Conservation (phyloP, 441 rosid species). For the Syzygium malaccense region DNA sequence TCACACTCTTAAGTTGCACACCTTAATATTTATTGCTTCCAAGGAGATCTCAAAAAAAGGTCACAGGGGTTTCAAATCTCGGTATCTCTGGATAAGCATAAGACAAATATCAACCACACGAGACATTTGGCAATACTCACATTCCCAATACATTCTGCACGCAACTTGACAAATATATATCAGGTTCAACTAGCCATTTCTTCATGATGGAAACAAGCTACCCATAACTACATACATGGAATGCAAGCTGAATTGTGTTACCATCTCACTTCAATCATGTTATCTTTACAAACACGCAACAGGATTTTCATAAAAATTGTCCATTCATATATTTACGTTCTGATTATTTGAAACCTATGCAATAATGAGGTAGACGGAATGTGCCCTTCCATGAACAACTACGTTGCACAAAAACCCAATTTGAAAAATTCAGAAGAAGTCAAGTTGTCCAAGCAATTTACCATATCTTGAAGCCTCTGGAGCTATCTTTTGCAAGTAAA, state of each 20-base stretch:
- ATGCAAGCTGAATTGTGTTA: not conserved
- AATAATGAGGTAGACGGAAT: not conserved
- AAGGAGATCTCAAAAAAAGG: not conserved
- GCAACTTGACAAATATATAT: not conserved
- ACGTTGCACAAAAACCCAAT: not conserved
- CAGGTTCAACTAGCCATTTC: not conserved
- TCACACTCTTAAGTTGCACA: not conserved
- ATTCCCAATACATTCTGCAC: not conserved
- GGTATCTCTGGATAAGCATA: not conserved
- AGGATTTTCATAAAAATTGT: not conserved
- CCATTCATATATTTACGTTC: not conserved
- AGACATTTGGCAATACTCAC: not conserved
- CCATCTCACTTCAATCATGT: not conserved
- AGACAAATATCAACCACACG: not conserved
- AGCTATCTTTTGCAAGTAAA: constrained; percentile 84
- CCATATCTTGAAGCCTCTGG: constrained; percentile 98
- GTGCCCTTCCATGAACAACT: not conserved
- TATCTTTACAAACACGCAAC: not conserved
- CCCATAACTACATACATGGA: not conserved
- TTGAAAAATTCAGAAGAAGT: not conserved
- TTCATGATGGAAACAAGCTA: not conserved
- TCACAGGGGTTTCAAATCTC: not conserved
- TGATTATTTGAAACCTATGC: not conserved
- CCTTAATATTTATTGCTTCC: not conserved
- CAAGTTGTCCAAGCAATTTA: constrained; percentile 16